Percentiles rank a stretch among this genome's conserved stretches.
phyloP scores from a whole-genome alignment of 768 basidiomycete genomes.

The Favolaschia claudopus region DNA sequence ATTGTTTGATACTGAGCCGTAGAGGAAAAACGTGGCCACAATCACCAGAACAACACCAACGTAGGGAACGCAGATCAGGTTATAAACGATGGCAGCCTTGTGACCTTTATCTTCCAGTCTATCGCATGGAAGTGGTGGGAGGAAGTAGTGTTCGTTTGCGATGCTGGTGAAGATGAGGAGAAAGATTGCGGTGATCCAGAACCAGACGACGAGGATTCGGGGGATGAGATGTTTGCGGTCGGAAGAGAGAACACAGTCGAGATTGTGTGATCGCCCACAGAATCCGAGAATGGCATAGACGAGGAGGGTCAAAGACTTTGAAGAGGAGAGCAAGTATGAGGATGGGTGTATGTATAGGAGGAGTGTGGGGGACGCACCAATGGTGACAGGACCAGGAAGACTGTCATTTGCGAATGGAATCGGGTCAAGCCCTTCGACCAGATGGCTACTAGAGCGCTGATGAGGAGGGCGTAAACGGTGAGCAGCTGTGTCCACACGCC shows the following conservation, averaged over 20 bases:
- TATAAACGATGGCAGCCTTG: not conserved
- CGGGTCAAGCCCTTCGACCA: no score
- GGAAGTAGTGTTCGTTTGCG: not conserved
- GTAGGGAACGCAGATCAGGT: not conserved
- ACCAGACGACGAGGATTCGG: not conserved
- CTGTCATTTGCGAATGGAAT: no score
- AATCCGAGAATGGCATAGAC: not conserved
- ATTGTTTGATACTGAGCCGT: not conserved
- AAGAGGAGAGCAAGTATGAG: no score
- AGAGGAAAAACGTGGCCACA: not conserved
- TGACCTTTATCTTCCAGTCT: not conserved
- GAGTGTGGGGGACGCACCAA: no score
- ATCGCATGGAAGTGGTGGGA: not conserved
- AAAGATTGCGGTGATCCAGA: not conserved
- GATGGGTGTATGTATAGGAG: no score
- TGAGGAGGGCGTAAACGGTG: no score
- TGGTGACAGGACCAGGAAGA: no score
- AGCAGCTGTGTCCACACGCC: constrained; percentile 1
- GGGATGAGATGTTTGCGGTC: not conserved
- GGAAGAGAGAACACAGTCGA: not conserved
- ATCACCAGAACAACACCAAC: not conserved
- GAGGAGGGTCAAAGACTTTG: not conserved
- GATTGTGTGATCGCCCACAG: not conserved
- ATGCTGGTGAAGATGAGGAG: not conserved
- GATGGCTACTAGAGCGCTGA: no score